A percentile compares a stretch with the other conserved stretches of the same genome.
These are phyloP conservation scores for Fusarium decemcellulare DNA, from an alignment of 2,329 filamentous ascomycete genomes.

Conservation along the genomic window DNA sequence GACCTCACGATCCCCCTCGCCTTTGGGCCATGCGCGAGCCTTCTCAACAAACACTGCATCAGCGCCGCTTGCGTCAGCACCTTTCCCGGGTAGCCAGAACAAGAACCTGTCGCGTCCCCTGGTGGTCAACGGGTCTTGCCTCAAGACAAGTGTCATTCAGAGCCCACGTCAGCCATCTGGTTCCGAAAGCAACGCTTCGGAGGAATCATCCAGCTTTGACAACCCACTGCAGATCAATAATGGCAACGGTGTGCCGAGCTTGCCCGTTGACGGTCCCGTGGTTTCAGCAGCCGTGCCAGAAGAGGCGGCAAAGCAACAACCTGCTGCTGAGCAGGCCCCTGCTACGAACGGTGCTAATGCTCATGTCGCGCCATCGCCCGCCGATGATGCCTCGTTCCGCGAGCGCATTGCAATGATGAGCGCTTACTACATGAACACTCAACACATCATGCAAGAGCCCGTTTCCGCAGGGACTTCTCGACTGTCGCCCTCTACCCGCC, in stretches of 20 bases:
- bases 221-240: conserved; percentile 48
- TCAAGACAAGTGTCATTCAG: conserved; percentile 52
- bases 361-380: conserved; percentile 31
- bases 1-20: conserved; percentile 70
- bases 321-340: conserved; percentile 46
- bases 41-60: conserved; percentile 59
- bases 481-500: conserved; percentile 53
- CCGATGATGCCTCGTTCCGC: conserved; percentile 58
- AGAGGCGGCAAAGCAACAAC: conserved; percentile 33
- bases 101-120: conserved; percentile 60
- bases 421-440: conserved; percentile 47
- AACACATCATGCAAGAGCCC: conserved; percentile 51
- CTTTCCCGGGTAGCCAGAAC: conserved; percentile 55
- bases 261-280: conserved; percentile 27
- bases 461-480: conserved; percentile 46
- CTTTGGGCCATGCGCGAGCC: conserved; percentile 64
- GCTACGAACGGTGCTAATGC: conserved; percentile 54
- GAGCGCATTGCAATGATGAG: conserved; percentile 60
- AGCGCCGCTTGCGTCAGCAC: conserved; percentile 55
- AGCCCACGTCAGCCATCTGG: conserved; percentile 39
- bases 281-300: conserved; percentile 25
- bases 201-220: conserved; percentile 45
- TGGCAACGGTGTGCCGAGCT: conserved; percentile 23
- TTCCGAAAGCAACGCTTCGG: conserved; percentile 35
- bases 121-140: conserved; percentile 66